phyloP scores from a whole-genome alignment of 75 land plant genomes.

The Picea glauca region DNA sequence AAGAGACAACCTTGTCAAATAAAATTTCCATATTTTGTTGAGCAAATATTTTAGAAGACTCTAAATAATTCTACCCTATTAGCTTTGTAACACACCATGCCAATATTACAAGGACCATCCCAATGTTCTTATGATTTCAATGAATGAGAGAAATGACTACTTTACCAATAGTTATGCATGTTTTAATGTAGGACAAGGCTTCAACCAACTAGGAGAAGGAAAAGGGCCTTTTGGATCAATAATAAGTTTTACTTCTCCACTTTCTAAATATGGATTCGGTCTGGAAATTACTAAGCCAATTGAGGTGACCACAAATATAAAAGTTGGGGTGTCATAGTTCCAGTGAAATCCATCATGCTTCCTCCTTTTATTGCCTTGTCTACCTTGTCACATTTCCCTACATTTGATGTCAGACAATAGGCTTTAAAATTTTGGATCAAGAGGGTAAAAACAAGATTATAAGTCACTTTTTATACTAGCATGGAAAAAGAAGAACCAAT shows the following conservation, averaged over 20 bases:
- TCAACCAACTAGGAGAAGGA: conserved; percentile 52
- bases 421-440: not conserved
- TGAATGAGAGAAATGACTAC: conserved; percentile 80
- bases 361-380: conserved; percentile 83
- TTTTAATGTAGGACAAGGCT: conserved; percentile 78
- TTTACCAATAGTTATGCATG: conserved; percentile 70
- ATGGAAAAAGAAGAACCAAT: not conserved
- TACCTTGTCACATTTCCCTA: conserved; percentile 75
- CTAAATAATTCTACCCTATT: no score
- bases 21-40: no score
- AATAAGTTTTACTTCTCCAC: conserved; percentile 70
- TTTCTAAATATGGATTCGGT: conserved; percentile 67
- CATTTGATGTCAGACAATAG: not conserved
- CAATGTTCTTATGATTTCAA: conserved; percentile 7
- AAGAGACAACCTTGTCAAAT: no score
- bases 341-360: conserved; percentile 57
- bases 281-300: conserved; percentile 55
- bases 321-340: conserved; percentile 53
- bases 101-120: no score
- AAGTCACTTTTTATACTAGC: not conserved
- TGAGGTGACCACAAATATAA: conserved; percentile 72
- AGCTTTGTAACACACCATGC: no score
- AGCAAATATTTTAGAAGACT: no score
- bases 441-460: not conserved
- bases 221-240: conserved; percentile 60